A percentile compares a stretch with the other conserved stretches of the same genome.
Conservation (phyloP, 169 alveolate species). For the Plasmodium gaboni region DNA sequence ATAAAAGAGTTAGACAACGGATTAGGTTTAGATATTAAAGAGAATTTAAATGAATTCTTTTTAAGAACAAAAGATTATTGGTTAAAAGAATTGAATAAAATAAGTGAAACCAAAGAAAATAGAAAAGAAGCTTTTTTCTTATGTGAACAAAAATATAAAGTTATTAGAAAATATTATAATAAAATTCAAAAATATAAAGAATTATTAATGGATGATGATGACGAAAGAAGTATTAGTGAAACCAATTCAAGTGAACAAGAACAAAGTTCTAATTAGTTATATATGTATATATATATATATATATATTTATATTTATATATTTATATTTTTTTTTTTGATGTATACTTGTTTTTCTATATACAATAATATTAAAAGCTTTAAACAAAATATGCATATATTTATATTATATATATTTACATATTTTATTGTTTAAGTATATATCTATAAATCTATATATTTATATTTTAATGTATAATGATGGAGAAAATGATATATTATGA, state of each 20-base stretch:
- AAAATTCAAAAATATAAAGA: slow-evolving; percentile 67
- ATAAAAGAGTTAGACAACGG: slow-evolving; percentile 31
- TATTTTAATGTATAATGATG: too few species aligned
- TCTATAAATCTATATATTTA: too few species aligned
- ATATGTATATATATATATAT: neutral
- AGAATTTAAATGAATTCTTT: slow-evolving; percentile 83
- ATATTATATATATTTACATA: too few species aligned
- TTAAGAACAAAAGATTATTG: slow-evolving; percentile 85
- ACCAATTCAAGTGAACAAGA: slow-evolving; percentile 25
- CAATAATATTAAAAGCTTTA: too few species aligned
- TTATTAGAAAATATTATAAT: slow-evolving; percentile 47
- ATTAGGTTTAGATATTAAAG: slow-evolving; percentile 75
- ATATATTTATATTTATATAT: too few species aligned
- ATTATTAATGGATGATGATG: slow-evolving; percentile 24
- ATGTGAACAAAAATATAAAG: slow-evolving; percentile 55
- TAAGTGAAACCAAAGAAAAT: slow-evolving; percentile 52
- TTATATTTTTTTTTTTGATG: slow-evolving; percentile 5
- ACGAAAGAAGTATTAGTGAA: slow-evolving; percentile 35
- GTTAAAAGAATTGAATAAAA: slow-evolving; percentile 74
- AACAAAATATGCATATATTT: too few species aligned
- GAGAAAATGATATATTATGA: too few species aligned
- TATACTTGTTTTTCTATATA: too few species aligned
- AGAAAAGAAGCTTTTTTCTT: slow-evolving; percentile 71
- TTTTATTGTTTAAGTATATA: too few species aligned
- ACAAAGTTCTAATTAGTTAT: slow-evolving; percentile 10